Conservation (phyloP, 208 protist species). For the Novymonas esmeraldas region DNA sequence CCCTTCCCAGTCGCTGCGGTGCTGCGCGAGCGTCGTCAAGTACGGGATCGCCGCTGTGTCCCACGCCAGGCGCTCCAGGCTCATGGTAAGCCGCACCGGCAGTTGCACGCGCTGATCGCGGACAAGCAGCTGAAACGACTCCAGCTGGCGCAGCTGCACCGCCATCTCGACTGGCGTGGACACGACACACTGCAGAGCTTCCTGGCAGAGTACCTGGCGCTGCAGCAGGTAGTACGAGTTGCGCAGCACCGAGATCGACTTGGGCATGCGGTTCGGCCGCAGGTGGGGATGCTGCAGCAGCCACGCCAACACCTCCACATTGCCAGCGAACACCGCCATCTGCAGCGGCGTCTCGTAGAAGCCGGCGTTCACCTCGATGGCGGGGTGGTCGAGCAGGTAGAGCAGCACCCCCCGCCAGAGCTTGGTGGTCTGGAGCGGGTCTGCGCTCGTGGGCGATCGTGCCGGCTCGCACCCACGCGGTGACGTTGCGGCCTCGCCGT, state of each 20-base stretch:
- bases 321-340: conserved; percentile 29
- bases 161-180: conserved; percentile 34
- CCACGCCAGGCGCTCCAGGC: conserved; percentile 32
- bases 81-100: conserved; percentile 27
- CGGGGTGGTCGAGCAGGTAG: conserved; percentile 38
- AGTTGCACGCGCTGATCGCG: conserved; percentile 31
- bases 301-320: conserved; percentile 22
- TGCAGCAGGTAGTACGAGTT: conserved; percentile 30
- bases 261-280: conserved; percentile 28
- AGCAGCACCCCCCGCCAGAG: conserved; percentile 32
- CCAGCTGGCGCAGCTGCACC: conserved; percentile 20
- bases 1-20: conserved; percentile 36
- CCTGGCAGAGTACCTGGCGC: conserved; percentile 21
- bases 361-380: conserved; percentile 49
- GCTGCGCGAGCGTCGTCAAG: conserved; percentile 33
- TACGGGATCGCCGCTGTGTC: conserved; percentile 28
- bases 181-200: conserved; percentile 19
- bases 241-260: conserved; percentile 19
- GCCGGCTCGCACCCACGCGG: too few relatives aligned
- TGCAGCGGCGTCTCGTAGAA: conserved; percentile 45
- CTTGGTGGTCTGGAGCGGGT: not conserved
- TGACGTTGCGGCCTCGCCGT: not conserved
- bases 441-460: not conserved
- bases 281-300: conserved; percentile 39
- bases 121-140: conserved; percentile 33